A percentile compares a stretch with the other conserved stretches of the same genome.
Conservation (phyloP, 1,139 yeast species). For the Casaregolazyma suthepensis region DNA sequence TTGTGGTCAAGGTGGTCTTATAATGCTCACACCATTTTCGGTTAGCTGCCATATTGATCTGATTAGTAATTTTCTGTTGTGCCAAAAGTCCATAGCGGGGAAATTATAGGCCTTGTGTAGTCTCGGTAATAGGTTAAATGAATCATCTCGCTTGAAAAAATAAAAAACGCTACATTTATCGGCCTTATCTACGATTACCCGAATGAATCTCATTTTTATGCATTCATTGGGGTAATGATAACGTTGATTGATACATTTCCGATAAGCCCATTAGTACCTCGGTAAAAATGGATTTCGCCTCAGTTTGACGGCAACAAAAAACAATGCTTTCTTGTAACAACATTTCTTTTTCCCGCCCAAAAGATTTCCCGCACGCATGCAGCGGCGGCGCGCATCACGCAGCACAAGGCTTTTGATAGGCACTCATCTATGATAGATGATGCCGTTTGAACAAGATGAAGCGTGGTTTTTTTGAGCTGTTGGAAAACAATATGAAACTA, state of each 20-base stretch:
- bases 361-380: background rate
- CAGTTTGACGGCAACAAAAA: background rate
- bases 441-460: background rate
- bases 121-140: background rate
- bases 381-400: background rate
- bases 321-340: background rate
- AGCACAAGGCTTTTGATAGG: background rate
- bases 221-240: background rate
- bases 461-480: background rate
- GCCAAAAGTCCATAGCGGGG: background rate
- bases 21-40: background rate
- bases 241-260: background rate
- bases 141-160: background rate
- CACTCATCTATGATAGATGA: background rate
- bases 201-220: background rate
- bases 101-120: background rate
- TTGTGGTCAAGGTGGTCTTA: background rate
- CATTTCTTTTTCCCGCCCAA: background rate
- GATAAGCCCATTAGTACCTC: background rate
- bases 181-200: background rate
- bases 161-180: background rate
- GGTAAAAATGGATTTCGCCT: too few relatives aligned
- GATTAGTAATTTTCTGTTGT: background rate
- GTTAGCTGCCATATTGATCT: background rate
- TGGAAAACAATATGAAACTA: background rate